Conservation (phyloP, 169 alveolate species). For the Plasmodium ovale region DNA sequence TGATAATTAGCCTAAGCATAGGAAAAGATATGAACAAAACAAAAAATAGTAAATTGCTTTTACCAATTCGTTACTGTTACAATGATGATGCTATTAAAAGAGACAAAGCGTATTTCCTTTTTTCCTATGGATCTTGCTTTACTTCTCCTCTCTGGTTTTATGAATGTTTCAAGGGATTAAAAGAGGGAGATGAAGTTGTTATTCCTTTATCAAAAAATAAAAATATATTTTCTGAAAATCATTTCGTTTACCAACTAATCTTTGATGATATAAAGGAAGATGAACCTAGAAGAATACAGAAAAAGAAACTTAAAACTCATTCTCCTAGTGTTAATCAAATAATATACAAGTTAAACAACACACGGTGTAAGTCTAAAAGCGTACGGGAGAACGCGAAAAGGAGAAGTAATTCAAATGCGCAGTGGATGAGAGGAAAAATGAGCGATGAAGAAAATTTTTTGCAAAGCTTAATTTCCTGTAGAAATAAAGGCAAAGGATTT, state of each 20-base stretch:
- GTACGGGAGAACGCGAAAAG: not conserved
- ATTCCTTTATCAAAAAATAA: slow-evolving; percentile 64
- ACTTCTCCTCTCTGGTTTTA: slow-evolving; percentile 73
- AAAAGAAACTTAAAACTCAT: no score
- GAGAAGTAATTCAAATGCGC: not conserved
- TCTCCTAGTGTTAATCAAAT: no score
- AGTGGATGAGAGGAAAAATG: not conserved
- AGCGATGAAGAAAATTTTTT: slow-evolving; percentile 10
- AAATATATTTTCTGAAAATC: slow-evolving; percentile 34
- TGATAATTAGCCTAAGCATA: slow-evolving; percentile 37
- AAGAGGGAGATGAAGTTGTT: slow-evolving; percentile 72
- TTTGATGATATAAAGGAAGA: slow-evolving; percentile 26
- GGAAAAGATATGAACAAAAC: slow-evolving; percentile 8
- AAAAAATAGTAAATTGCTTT: slow-evolving; percentile 5
- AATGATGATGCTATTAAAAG: slow-evolving; percentile 37
- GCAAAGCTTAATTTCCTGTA: slow-evolving; percentile 18
- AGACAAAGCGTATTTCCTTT: slow-evolving; percentile 53
- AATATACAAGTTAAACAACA: no score
- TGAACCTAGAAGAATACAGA: not conserved
- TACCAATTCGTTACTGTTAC: slow-evolving; percentile 27
- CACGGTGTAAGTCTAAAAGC: no score
- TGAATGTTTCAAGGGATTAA: slow-evolving; percentile 46
- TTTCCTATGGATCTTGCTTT: slow-evolving; percentile 66
- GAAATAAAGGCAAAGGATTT: slow-evolving; percentile 75
- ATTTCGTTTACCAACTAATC: slow-evolving; percentile 27